phyloP scores from a whole-genome alignment of 2,329 filamentous ascomycete genomes.

The Fusarium anguioides region DNA sequence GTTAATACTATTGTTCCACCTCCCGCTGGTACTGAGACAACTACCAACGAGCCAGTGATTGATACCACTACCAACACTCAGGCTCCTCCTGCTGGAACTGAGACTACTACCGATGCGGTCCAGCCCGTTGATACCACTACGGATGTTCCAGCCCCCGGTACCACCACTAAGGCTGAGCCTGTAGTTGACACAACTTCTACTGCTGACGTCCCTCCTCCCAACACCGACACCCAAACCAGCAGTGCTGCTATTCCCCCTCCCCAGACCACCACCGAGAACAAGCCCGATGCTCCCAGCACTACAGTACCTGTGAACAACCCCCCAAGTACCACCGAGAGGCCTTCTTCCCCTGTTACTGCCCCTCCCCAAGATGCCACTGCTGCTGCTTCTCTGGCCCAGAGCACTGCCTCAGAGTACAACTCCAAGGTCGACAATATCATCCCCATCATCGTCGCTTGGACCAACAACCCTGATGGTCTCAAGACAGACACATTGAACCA shows the following conservation, averaged over 20 bases:
- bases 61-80: background rate
- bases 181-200: background rate
- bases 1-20: background rate
- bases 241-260: background rate
- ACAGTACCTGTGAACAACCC: background rate
- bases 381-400: constrained; percentile 4
- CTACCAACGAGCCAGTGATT: background rate
- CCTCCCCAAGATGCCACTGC: constrained; percentile 1
- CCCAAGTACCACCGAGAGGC: background rate
- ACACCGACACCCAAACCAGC: background rate
- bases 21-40: background rate
- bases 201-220: background rate
- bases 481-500: constrained; percentile 15
- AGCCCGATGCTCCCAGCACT: background rate
- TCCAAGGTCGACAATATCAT: constrained; percentile 8
- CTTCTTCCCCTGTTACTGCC: background rate
- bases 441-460: constrained; percentile 13
- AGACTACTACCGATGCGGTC: background rate
- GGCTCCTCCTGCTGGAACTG: background rate
- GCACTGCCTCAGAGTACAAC: constrained; percentile 17
- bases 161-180: background rate
- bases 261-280: background rate
- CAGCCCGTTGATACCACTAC: background rate
- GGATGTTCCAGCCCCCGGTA: background rate
- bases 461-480: constrained; percentile 6